Evolutionary conservation across 371 early-diverging fungal species (phyloP), one percentile per base, ranked within the genome.

Genomic region (Lichtheimia ornata): DNA sequence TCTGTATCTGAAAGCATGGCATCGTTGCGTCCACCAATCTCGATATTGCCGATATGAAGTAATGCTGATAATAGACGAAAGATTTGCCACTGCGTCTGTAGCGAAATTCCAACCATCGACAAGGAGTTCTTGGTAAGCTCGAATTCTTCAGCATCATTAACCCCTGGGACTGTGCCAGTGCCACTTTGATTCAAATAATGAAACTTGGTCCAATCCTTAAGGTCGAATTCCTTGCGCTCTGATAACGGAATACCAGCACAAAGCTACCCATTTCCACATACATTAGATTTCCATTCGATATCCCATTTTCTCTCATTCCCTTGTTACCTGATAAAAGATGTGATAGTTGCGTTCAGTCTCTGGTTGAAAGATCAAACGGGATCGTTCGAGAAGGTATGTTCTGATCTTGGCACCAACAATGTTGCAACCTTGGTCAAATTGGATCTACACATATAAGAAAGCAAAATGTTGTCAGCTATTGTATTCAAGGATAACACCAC

Each of bases 351-450:
- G 84, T 77, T 99, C 99, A 0, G 84, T 80, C 42, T 85, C 83
- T 0, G 96, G 95, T 73, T 97, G 99, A 70, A 94, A 94, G 27
- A 95, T 88, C 50, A 99, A 81, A 64, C 99, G 89, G 15, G 97
- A 96, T 59, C 97, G 88, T 74, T 99, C 99, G 62, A 99, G 75
- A 6, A 99, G 85, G 72, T 99, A 99, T 6, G 97, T 99, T 63
- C 97, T 85, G 68, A 99, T 98, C 56, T 83, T 88, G 4, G 98
- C 99, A 49, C 99, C 99, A 41, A 91, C 86, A 72, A 99, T 98
- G 42, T 89, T 87, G 52, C 85, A 85, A 5, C 84, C 74, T 50
- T 84, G 83, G 70, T 90, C 90, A 72, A 93, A 93, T 75, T 88
- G 85, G 65, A 93, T 93, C 86, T 55, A 50, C 4, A 28, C 7